Percentiles rank a stretch among this genome's conserved stretches.
phyloP scores from a whole-genome alignment of 2,329 filamentous ascomycete species.

The Pezicula radicicola region DNA sequence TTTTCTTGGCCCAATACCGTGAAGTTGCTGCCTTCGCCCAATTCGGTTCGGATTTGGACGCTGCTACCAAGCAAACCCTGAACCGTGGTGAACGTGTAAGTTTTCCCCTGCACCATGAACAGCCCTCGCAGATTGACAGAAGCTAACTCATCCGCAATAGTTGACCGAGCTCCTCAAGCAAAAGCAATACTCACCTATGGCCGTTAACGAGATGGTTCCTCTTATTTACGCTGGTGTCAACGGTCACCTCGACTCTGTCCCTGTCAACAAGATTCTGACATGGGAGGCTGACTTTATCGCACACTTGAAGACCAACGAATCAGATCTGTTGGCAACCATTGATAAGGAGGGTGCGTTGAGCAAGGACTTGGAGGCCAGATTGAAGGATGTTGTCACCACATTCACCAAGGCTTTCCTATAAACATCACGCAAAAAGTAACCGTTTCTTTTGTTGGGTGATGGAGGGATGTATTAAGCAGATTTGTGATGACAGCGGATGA shows the following conservation, averaged over 20 bases:
- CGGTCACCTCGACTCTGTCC: slow-evolving; percentile 84
- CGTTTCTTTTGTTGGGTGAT: slow-evolving; percentile 21
- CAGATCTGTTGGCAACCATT: slow-evolving; percentile 78
- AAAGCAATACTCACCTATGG: slow-evolving; percentile 99
- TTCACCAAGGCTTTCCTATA: slow-evolving; percentile 92
- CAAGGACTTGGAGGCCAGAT: slow-evolving; percentile 86
- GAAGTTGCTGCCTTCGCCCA: slow-evolving; percentile 99
- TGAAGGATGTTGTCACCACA: slow-evolving; percentile 70
- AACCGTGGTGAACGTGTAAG: slow-evolving; percentile 95
- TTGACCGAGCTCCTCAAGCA: slow-evolving; percentile 98
- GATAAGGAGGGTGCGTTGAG: slow-evolving; percentile 94
- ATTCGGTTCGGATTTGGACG: slow-evolving; percentile 99
- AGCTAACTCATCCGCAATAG: slow-evolving; percentile 34
- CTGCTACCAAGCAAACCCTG: slow-evolving; percentile 97
- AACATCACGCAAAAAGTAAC: slow-evolving; percentile 17
- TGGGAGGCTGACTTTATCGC: slow-evolving; percentile 95
- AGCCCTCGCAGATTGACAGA: slow-evolving; percentile 3
- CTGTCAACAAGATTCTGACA: slow-evolving; percentile 84
- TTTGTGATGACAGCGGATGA: slow-evolving; percentile 6
- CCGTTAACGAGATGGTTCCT: slow-evolving; percentile 99
- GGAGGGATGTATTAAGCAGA: slow-evolving; percentile 19
- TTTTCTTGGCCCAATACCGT: slow-evolving; percentile 99
- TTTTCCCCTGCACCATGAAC: slow-evolving; percentile 20
- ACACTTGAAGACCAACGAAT: slow-evolving; percentile 89
- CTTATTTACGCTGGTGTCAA: slow-evolving; percentile 99